Evolutionary conservation across 768 basidiomycete species (phyloP).

Genomic region (Leucogyrophana mollusca): DNA sequence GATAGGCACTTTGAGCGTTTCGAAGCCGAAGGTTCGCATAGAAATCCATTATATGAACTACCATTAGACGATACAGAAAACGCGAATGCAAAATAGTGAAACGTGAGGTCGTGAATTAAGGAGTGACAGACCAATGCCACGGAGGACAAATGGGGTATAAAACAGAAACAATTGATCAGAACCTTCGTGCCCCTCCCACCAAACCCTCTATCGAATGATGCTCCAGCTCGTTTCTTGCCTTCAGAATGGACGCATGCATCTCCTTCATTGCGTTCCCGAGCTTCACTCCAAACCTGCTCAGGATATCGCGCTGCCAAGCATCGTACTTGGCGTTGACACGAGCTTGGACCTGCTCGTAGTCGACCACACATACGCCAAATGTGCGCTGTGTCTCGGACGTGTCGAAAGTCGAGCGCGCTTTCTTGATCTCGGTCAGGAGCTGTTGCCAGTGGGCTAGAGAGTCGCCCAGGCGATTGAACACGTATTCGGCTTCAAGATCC

Average conservation of each 20-base stretch:
- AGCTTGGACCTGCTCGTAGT: slow-evolving; percentile 97
- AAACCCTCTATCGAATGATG: slow-evolving; percentile 94
- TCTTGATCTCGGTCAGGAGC: slow-evolving; percentile 94
- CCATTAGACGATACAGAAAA: neutral
- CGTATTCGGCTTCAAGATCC: slow-evolving; percentile 97
- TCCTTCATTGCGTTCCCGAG: slow-evolving; percentile 96
- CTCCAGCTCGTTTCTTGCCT: slow-evolving; percentile 94
- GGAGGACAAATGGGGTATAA: slow-evolving; percentile 1
- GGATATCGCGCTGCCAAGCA: slow-evolving; percentile 94
- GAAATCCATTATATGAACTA: too few species aligned
- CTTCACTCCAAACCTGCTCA: slow-evolving; percentile 89
- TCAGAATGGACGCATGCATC: slow-evolving; percentile 89
- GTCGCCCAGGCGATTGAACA: slow-evolving; percentile 94
- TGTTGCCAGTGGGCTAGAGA: slow-evolving; percentile 94
- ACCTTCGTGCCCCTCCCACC: slow-evolving; percentile 58
- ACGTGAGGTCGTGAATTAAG: neutral
- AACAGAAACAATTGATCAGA: slow-evolving; percentile 31
- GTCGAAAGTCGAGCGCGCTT: slow-evolving; percentile 94
- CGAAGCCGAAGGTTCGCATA: too few species aligned
- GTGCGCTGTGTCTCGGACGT: slow-evolving; percentile 90
- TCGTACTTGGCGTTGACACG: slow-evolving; percentile 99
- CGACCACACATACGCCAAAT: slow-evolving; percentile 92
- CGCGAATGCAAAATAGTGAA: neutral
- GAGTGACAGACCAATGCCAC: neutral
- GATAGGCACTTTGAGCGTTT: too few species aligned